These are phyloP conservation scores for Candida golubevii DNA, from an alignment of 805 yeast species.

Conservation along the genomic window DNA sequence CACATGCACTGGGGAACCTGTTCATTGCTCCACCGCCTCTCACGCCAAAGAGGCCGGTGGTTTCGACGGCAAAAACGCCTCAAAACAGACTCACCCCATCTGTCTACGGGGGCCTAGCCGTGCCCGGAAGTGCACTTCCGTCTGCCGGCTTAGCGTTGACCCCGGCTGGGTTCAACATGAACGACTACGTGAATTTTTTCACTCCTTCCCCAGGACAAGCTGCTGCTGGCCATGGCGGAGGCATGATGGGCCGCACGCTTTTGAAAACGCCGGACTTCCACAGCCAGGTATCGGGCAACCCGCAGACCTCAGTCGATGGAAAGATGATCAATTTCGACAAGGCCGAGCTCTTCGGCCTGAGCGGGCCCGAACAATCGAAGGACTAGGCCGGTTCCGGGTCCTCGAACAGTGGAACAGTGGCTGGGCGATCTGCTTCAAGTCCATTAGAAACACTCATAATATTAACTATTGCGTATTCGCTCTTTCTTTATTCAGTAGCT, in stretches of 20 bases:
- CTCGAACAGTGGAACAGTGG: background rate
- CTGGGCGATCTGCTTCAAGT: no score
- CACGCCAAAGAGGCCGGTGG: conserved; percentile 37
- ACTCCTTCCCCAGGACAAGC: conserved; percentile 74
- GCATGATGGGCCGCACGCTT: conserved; percentile 16
- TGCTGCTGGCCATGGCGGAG: conserved; percentile 9
- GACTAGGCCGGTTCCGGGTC: conserved; percentile 10
- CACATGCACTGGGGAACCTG: conserved; percentile 9
- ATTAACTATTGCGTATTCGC: no score
- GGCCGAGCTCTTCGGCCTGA: conserved; percentile 25
- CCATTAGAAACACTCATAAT: background rate
- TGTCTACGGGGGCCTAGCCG: conserved; percentile 23
- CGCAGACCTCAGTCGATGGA: conserved; percentile 29
- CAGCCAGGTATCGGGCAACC: conserved; percentile 20
- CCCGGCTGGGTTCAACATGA: conserved; percentile 75
- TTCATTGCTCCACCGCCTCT: conserved; percentile 39
- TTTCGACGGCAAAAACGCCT: conserved; percentile 30
- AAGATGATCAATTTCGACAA: conserved; percentile 42
- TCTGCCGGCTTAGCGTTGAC: conserved; percentile 42
- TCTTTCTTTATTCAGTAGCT: no score
- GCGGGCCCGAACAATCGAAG: conserved; percentile 11
- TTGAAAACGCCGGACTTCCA: conserved; percentile 42
- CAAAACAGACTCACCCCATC: conserved; percentile 41
- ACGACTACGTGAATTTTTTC: conserved; percentile 74
- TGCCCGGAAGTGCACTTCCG: conserved; percentile 29